These are phyloP conservation scores for Rauvolfia tetraphylla DNA, from an alignment of 257 asterid species.

Conservation along the genomic window DNA sequence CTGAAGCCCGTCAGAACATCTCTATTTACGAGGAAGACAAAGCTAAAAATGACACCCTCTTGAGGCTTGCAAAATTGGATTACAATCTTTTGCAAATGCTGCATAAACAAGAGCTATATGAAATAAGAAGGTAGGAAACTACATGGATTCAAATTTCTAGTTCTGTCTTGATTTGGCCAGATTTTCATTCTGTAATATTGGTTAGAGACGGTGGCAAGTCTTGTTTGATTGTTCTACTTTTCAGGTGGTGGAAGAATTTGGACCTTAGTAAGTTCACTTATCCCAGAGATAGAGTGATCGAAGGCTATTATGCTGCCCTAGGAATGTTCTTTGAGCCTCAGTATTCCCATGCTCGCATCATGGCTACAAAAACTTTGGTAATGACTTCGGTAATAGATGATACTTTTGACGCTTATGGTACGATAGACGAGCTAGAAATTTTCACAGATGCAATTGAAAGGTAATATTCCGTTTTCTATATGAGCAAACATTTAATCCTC, in stretches of 20 bases:
- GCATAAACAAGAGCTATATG: constrained; percentile 17
- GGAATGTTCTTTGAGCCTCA: constrained; percentile 33
- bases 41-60: constrained; percentile 3
- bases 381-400: constrained; percentile 19
- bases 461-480: not conserved
- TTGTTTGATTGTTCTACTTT: not conserved
- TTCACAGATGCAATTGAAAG: constrained; percentile 24
- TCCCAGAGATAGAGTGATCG: constrained; percentile 37
- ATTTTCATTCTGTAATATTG: no score
- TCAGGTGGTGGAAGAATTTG: constrained; percentile 42
- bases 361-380: constrained; percentile 13
- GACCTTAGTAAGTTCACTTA: constrained; percentile 9
- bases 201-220: no score
- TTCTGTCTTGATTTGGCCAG: no score
- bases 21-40: constrained; percentile 13
- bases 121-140: not conserved
- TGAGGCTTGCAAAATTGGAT: constrained; percentile 27
- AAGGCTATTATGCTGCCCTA: constrained; percentile 27
- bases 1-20: constrained; percentile 6
- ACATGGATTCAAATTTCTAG: no score
- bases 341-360: constrained; percentile 13
- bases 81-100: constrained; percentile 19
- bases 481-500: not conserved
- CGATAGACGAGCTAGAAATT: constrained; percentile 21
- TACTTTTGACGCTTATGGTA: constrained; percentile 27